A percentile compares a stretch with the other conserved stretches of the same genome.
These are phyloP conservation scores for Ploettnerulaceae sp. DNA, from an alignment of 2,329 filamentous ascomycete species.

Conservation along the genomic window DNA sequence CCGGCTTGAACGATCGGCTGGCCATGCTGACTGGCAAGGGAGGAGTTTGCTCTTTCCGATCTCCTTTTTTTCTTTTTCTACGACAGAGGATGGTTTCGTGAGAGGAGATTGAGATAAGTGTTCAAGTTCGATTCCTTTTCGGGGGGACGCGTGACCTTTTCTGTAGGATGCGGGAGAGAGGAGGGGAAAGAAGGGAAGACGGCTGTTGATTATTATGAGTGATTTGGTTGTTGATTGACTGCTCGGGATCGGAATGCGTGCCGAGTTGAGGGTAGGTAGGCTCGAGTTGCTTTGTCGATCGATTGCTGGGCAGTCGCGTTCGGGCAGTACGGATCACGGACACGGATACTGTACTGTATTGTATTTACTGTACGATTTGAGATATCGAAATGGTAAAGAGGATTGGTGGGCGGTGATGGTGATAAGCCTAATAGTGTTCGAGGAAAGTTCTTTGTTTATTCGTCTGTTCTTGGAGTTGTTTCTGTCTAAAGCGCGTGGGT, in stretches of 20 bases:
- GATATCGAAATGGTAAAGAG: too few relatives aligned
- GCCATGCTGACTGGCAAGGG: slow-evolving; percentile 38
- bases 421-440: too few relatives aligned
- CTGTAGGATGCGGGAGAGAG: neutral
- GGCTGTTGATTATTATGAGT: neutral
- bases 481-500: too few relatives aligned
- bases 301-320: neutral
- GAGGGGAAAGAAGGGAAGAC: neutral
- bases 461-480: too few relatives aligned
- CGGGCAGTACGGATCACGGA: too few relatives aligned
- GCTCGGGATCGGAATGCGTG: neutral
- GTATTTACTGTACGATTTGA: too few relatives aligned
- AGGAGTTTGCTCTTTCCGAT: too few relatives aligned
- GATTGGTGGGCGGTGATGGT: too few relatives aligned
- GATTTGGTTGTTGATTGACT: neutral
- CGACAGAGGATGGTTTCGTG: too few relatives aligned
- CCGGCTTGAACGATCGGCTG: slow-evolving; percentile 46
- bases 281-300: slow-evolving; percentile 13
- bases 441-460: too few relatives aligned
- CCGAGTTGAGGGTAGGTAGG: slow-evolving; percentile 1
- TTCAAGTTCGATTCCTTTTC: neutral
- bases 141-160: neutral
- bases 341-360: too few relatives aligned
- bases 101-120: neutral
- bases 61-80: too few relatives aligned